Base-by-base conservation (phyloP, 805 yeast genomes). In the Cyberlindnera veronae region DNA sequence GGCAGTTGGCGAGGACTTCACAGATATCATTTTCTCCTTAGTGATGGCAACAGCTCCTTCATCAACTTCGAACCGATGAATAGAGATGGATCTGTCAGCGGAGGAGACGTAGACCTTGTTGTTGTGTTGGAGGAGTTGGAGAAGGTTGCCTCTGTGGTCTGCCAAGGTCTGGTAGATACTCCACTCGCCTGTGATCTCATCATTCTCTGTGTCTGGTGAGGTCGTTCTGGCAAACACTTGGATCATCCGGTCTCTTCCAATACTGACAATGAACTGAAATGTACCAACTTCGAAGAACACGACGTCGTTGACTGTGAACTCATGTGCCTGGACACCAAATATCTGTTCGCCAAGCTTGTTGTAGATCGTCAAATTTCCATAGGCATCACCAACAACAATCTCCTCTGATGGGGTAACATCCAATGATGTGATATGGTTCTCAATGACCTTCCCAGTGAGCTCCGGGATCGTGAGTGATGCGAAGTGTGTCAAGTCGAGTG, bases 241-340 rank as follows among this genome's bases (percentile, higher is more conserved):
- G 22, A 81, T 70, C 67, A 79, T 81, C 37, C 87, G 54, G 53
- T 81, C 87, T 30, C 86, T 59, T 2, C 83, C 75, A 20, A 74
- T 71, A 29, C 77, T 69, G 15, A 69, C 67, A 5, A 72, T 51
- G 34, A 72, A 64, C 27, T 61, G 51, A 14, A 42, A 31, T 0
- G 46, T 44, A 0, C 46, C 61, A 4, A 62, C 40, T 31, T 57
- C 51, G 40, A 73, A 71, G 36, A 56, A 61, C 1, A 57, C 39
- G 2, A 76, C 50, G 32, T 71, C 79, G 43, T 74, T 77, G 13
- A 77, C 58, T 10, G 73, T 59, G 7, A 78, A 73, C 18, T 76
- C 72, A 47, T 79, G 82, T 1, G 78, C 77, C 31, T 72, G 68
- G 0, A 63, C 53, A 6, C 54, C 59, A 49, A 48, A 64, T 12